Evolutionary conservation across 2,329 filamentous ascomycete species (phyloP), one percentile per base, ranked within the genome.

Genomic region (Sarocladiaceae sp.): DNA sequence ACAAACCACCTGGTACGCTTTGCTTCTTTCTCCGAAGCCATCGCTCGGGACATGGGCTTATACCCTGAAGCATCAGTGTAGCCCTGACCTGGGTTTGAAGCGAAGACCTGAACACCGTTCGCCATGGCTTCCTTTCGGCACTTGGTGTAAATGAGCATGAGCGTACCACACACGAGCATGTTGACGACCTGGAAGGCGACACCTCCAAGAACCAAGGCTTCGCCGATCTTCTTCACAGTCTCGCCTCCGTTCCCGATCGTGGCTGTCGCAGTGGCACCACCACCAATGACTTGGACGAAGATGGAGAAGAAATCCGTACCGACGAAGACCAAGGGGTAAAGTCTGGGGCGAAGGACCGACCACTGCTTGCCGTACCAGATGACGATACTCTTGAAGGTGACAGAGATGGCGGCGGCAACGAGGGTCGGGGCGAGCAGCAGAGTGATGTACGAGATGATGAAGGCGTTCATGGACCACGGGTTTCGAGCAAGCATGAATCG

Each of bases 321-420:
- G 52, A 79, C 73, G 63, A 79, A 79, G 51, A 79, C 71, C 56
- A 69, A 72, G 3, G 75, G 73, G 56, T 78, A 78, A 1, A 72
- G 65, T 3, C 58, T 61, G 0, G 76, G 72, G 18, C 62, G 64
- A 22, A 76, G 57, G 1, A 69, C 59, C 0, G 71, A 74, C 55
- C 67, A 65, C 36, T 71, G 62, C 0, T 67, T 60, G 1, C 72
- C 73, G 33, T 72, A 70, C 57, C 70, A 68, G 4, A 73, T 54
- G 28, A 75, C 68, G 7, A 76, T 63, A 58, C 74, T 71, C 57
- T 75, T 75, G 29, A 76, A 64, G 0, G 71, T 74, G 20, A 77
- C 61, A 35, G 74, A 76, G 47, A 76, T 72, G 26, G 69, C 70
- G 7, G 73, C 73, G 2, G 73, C 71, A 4, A 74, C 60, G 40